Conservation (phyloP, 805 yeast species). For the Lipomyces spencermartinsiae region DNA sequence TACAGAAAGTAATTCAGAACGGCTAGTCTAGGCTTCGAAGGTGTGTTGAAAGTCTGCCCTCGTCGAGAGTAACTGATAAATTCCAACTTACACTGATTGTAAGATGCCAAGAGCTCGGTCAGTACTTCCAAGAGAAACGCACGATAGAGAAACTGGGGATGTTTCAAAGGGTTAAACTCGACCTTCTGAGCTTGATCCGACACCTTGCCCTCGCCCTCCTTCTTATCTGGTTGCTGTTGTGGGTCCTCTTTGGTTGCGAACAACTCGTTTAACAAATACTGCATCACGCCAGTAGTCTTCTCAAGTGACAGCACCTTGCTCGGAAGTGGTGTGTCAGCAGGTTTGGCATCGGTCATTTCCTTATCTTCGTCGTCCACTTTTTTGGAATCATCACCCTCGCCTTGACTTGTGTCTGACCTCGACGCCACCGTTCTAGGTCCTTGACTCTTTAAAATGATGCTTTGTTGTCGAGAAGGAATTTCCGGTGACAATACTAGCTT, state of each 20-base stretch:
- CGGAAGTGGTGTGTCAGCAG: conserved; percentile 39
- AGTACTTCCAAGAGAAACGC: conserved; percentile 71
- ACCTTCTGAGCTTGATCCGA: conserved; percentile 20
- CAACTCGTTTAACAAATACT: conserved; percentile 66
- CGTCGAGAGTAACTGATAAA: conserved; percentile 74
- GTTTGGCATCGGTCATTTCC: conserved; percentile 43
- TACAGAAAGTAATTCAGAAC: conserved; percentile 78
- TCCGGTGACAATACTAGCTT: conserved; percentile 21
- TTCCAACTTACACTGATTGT: conserved; percentile 80
- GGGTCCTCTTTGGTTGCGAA: conserved; percentile 53
- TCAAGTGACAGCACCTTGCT: conserved; percentile 27
- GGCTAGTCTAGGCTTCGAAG: conserved; percentile 71
- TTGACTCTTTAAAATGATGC: conserved; percentile 23
- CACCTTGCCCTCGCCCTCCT: background rate
- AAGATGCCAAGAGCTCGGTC: conserved; percentile 76
- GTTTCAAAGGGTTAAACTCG: conserved; percentile 45
- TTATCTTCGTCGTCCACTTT: conserved; percentile 34
- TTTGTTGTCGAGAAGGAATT: conserved; percentile 24
- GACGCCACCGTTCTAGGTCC: conserved; percentile 6
- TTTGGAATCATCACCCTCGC: conserved; percentile 6
- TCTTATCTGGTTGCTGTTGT: conserved; percentile 11
- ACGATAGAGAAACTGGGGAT: conserved; percentile 66
- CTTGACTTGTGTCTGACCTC: conserved; percentile 12
- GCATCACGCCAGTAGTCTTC: conserved; percentile 63
- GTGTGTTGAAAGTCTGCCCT: conserved; percentile 22